Evolutionary conservation across 148 eudicot genomes (phyloP).

Genomic region (Bassia scoparia): DNA sequence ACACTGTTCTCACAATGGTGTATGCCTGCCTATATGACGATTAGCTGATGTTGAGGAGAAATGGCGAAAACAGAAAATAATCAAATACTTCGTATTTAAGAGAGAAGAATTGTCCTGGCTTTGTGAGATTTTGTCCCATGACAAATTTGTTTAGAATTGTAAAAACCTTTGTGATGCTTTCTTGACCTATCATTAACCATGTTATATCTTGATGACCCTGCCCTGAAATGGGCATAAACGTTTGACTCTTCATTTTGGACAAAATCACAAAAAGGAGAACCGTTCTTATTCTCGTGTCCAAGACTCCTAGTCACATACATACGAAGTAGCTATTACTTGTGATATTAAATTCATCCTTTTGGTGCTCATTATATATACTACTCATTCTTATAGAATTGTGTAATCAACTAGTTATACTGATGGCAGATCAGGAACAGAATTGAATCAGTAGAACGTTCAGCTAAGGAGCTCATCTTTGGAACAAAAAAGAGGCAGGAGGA

Average conservation of each 20-base stretch:
- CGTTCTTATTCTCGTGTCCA: too few species aligned
- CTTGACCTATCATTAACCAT: too few species aligned
- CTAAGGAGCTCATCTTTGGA: constrained; percentile 59
- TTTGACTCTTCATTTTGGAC: too few species aligned
- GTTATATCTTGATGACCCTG: too few species aligned
- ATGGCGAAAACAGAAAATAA: not conserved
- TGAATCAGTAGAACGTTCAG: constrained; percentile 56
- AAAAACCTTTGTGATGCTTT: not conserved
- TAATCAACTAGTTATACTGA: constrained; percentile 1
- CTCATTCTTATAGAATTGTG: not conserved
- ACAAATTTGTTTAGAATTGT: not conserved
- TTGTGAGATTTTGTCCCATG: not conserved
- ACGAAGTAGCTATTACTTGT: too few species aligned
- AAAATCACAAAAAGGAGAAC: too few species aligned
- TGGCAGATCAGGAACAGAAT: constrained; percentile 64
- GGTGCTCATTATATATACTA: not conserved
- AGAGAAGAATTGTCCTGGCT: not conserved
- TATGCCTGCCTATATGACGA: not conserved
- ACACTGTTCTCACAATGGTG: not conserved
- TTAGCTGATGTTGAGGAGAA: not conserved
- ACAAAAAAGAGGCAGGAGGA: constrained; percentile 35
- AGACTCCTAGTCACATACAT: too few species aligned
- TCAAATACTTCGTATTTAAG: not conserved
- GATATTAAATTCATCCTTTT: not conserved
- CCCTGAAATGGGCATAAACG: not conserved